Evolutionary conservation across 148 eudicot species (phyloP), one percentile per base, ranked within the genome.

Genomic region (Silene conica): DNA sequence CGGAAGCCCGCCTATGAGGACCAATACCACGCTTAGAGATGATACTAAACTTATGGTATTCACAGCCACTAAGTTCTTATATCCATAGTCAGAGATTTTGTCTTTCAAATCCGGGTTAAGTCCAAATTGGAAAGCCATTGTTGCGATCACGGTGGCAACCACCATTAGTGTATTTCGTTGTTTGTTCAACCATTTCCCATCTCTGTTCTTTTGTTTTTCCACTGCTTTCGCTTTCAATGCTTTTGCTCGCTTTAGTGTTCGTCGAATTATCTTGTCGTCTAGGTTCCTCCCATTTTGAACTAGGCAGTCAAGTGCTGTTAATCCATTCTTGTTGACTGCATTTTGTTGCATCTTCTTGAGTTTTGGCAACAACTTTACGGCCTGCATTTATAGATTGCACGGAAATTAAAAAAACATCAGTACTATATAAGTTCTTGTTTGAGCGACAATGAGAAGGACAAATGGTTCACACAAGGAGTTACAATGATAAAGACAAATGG

Each of bases 71-170:
- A 63, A 25, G 3, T 5, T 34, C 54, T 14, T 13, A 48, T 48
- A 48, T n/a, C 1, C 8, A 11, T 58, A 2, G 5, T 6, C 26
- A 58, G 23, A 8, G 10, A 1, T 19, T n/a, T 58, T 19, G 25
- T 58, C 12, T 34, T 28, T 13, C 68, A 15, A 12, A 64, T 25
- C n/a, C 38, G 68, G 68, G 25, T 64, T 64, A 34, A 64, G 8
- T 28, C 68, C 68, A 1, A 64, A 23, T 64, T 64, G 68, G 25
- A 64, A 64, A 28, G 68, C 67, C 67, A 63, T 63, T 2, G 67
- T 63, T 23, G 67, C 67, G 3, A 63, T 26, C 67, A 63, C 21
- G 12, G 67, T 22, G 34, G 67, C 67, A 10, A 63, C 67, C 18
- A 63, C 67, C 67, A 63, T 63, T 26, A 63, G 41, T 1, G 38